Percentiles rank a stretch among this genome's conserved stretches.
Conservation (phyloP, 2,329 filamentous ascomycete species). For the Pseudopithomyces maydicus region DNA sequence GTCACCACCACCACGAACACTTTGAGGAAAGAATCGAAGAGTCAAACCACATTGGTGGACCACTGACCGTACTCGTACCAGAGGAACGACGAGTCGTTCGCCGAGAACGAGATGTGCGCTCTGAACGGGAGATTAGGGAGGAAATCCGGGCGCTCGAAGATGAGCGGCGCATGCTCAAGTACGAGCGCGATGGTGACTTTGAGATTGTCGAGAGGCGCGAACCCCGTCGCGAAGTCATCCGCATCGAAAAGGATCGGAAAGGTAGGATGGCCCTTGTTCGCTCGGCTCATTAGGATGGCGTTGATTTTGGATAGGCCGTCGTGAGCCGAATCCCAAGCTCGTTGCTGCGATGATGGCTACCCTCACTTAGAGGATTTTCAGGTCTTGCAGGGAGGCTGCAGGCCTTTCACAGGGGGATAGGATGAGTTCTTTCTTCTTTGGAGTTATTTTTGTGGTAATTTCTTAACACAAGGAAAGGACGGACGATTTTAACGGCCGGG, state of each 20-base stretch:
- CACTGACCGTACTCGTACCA: constrained; percentile 56
- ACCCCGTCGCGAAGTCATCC: constrained; percentile 59
- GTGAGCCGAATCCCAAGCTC: constrained; percentile 49
- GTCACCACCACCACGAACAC: constrained; percentile 39
- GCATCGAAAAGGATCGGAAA: constrained; percentile 89
- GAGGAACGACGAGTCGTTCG: constrained; percentile 24
- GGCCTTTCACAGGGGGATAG: too few species aligned
- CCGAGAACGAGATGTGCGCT: constrained; percentile 32
- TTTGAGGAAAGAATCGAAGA: constrained; percentile 52
- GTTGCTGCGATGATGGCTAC: constrained; percentile 52
- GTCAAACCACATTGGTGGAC: constrained; percentile 52
- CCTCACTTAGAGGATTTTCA: constrained; percentile 34
- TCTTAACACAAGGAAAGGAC: not conserved
- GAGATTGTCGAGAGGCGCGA: constrained; percentile 66
- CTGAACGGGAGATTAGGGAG: constrained; percentile 69
- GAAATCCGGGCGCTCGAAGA: constrained; percentile 75
- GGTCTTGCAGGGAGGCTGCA: too few species aligned
- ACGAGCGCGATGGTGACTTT: constrained; percentile 63
- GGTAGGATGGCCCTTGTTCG: constrained; percentile 91
- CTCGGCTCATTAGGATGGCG: constrained; percentile 62
- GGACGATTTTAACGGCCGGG: not conserved
- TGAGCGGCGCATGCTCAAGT: constrained; percentile 63
- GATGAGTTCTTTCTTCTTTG: not conserved
- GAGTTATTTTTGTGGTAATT: not conserved
- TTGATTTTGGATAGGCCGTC: constrained; percentile 46